phyloP scores from a whole-genome alignment of 257 asterid species.

The Striga asiatica region DNA sequence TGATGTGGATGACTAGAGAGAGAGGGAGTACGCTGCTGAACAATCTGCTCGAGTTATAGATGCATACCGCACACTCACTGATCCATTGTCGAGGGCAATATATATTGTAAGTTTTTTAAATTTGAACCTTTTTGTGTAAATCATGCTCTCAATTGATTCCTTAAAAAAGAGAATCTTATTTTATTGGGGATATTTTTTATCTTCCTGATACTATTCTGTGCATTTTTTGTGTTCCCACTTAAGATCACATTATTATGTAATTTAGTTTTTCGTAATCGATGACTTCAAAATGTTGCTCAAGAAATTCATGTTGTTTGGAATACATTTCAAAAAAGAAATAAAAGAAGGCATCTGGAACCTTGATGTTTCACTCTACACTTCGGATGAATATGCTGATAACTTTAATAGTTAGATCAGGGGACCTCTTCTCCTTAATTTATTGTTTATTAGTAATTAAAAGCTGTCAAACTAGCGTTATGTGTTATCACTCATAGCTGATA shows the following conservation, averaged over 20 bases:
- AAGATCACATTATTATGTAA: too few relatives aligned
- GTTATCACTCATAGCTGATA: neutral
- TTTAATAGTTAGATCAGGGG: too few relatives aligned
- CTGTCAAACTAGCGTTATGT: neutral
- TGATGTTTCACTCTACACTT: neutral
- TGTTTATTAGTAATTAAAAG: neutral
- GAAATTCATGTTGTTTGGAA: too few relatives aligned
- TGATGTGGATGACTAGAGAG: slow-evolving; percentile 38
- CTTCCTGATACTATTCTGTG: too few relatives aligned
- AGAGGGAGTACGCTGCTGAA: slow-evolving; percentile 86
- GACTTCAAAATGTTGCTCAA: too few relatives aligned
- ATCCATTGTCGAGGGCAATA: slow-evolving; percentile 38
- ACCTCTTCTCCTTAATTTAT: too few relatives aligned
- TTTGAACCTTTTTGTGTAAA: too few relatives aligned
- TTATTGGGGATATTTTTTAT: too few relatives aligned
- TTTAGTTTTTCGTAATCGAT: too few relatives aligned
- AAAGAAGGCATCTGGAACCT: neutral
- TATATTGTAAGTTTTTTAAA: slow-evolving; percentile 59
- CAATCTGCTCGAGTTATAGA: slow-evolving; percentile 87
- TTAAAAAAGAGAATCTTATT: too few relatives aligned
- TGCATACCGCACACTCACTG: slow-evolving; percentile 59
- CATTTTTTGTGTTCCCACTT: too few relatives aligned
- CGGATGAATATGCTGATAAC: neutral
- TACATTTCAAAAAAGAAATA: neutral
- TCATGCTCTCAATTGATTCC: too few relatives aligned